Evolutionary conservation across 1,139 yeast genomes (phyloP).

Genomic region (Sugiyamaella paludigena): DNA sequence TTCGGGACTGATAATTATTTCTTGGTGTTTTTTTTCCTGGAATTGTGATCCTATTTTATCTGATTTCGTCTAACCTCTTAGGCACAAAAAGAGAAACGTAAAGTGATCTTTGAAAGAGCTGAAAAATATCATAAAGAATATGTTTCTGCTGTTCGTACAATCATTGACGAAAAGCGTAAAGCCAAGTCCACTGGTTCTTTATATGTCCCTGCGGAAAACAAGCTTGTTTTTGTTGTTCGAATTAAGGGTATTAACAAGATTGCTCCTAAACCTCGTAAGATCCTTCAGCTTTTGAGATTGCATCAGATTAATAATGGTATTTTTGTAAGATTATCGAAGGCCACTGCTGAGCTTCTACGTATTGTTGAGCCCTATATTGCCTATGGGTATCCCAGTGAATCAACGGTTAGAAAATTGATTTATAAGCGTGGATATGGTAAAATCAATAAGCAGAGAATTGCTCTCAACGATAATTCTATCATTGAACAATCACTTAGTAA

Average conservation of each 20-base stretch:
- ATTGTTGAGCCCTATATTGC: slow-evolving; percentile 99
- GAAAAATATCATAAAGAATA: slow-evolving; percentile 98
- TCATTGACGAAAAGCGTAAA: slow-evolving; percentile 90
- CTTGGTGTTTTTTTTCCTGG: background rate
- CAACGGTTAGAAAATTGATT: slow-evolving; percentile 93
- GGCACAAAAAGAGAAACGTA: slow-evolving; percentile 94
- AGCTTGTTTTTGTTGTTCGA: slow-evolving; percentile 96
- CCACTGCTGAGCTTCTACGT: slow-evolving; percentile 94
- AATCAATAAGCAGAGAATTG: slow-evolving; percentile 97
- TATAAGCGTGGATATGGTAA: slow-evolving; percentile 99
- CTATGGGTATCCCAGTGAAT: slow-evolving; percentile 98
- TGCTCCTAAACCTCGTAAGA: slow-evolving; percentile 99
- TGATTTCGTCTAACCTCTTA: too few species aligned
- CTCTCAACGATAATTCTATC: slow-evolving; percentile 85
- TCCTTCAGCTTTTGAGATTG: slow-evolving; percentile 95
- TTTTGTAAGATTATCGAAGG: slow-evolving; percentile 97
- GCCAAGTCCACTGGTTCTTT: slow-evolving; percentile 84
- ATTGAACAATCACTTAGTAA: slow-evolving; percentile 93
- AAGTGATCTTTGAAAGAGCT: slow-evolving; percentile 94
- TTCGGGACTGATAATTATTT: slow-evolving; percentile 87
- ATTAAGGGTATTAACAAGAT: slow-evolving; percentile 99
- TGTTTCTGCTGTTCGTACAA: slow-evolving; percentile 91
- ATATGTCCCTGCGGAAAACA: slow-evolving; percentile 95
- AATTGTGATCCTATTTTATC: slow-evolving; percentile 2
- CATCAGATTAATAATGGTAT: slow-evolving; percentile 99